phyloP scores from a whole-genome alignment of 352 stramenopile genomes.

The Phytophthora meadii region DNA sequence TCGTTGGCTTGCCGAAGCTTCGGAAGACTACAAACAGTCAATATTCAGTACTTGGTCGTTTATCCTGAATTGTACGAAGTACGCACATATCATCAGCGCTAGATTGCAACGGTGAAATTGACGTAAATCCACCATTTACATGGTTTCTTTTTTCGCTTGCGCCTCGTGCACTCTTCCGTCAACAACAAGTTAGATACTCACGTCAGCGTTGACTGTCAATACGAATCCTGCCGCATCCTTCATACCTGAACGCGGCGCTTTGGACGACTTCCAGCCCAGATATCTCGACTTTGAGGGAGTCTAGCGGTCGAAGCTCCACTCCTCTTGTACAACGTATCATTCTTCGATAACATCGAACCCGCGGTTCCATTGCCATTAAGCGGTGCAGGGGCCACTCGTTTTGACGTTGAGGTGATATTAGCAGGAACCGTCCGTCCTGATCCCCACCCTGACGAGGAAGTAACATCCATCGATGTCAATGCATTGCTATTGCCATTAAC shows the following conservation, averaged over 20 bases:
- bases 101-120: neutral
- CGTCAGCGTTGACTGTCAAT: neutral
- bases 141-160: conserved; percentile 11
- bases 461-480: neutral
- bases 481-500: conserved; percentile 66
- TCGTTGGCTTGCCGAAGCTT: conserved; percentile 11
- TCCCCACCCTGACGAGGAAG: conserved; percentile 15
- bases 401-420: conserved; percentile 20
- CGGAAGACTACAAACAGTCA: conserved; percentile 14
- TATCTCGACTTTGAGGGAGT: conserved; percentile 22
- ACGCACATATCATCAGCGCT: conserved; percentile 17
- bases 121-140: neutral
- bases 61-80: conserved; percentile 5
- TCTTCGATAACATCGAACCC: neutral
- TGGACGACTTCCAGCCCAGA: conserved; percentile 2
- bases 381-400: neutral
- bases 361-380: neutral
- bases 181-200: conserved; percentile 1
- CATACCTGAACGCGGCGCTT: conserved; percentile 45
- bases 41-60: neutral
- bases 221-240: neutral
- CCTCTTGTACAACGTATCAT: conserved; percentile 5
- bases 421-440: conserved; percentile 18
- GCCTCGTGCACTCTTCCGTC: conserved; percentile 39
- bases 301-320: conserved; percentile 34